Evolutionary conservation across 1,284 basidiomycete genomes (phyloP), one percentile per base, ranked within the genome.

Genomic region (Pulveroboletus sp.): DNA sequence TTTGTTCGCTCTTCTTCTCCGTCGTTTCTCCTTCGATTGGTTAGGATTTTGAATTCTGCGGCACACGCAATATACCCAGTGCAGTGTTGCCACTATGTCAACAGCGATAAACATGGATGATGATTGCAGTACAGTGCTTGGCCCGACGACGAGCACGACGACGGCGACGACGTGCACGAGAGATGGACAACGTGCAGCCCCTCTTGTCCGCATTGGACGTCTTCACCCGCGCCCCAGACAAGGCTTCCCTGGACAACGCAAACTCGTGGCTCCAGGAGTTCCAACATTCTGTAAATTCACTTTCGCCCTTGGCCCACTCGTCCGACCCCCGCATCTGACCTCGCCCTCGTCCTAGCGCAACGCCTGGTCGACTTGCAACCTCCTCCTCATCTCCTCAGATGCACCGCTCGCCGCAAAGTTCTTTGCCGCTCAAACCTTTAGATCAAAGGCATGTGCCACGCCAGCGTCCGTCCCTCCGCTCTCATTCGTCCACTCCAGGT

Each of bases 341-440:
- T 72, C 65, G 62, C 50, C 66, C 77, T 74, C 74, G 77, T 77
- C 77, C 75, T 83, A 98, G 92, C 83, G 86, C 71, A 92, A 98
- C 74, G 96, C 97, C 66, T 99, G 97, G 97, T 82, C 89, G 64
- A 94, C 92, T 47, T 96, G 94, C 75, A 96, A 98, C 77, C 79
- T 89, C 66, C 84, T 99, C 58, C 84, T 99, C 54, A 84, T 90
- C 56, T 86, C 89, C 4, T 83, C 86, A 46, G 90, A 94, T 62
- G 85, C 87, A 6, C 91, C 94, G 2, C 73, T 82, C 47, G 84
- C 94, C 56, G 92, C 93, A 35, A 92, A 95, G 68, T 77, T 98
- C 47, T 98, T 99, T 71, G 94, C 96, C 18, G 94, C 96, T 0
- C 97, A 99, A 75, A 99, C 97, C 0, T 94, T 99, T 72, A 82